Evolutionary conservation across 495 filamentous ascomycete species (phyloP).

Genomic region (Penicillium longicatenatum): DNA sequence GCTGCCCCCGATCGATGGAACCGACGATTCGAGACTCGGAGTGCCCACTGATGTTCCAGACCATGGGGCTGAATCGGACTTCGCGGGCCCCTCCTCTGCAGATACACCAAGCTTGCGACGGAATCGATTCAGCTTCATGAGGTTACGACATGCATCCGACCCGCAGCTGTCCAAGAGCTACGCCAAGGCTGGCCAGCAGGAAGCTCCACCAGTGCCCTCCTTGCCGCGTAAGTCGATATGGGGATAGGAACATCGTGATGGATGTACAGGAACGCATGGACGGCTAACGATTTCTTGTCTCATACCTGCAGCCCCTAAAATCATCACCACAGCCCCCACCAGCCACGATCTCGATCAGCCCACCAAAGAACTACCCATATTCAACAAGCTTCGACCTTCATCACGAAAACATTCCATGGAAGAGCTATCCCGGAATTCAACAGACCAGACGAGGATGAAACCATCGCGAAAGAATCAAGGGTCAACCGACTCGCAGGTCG

Average conservation of each 20-base stretch:
- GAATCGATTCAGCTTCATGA: conserved; percentile 84
- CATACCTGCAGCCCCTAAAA: conserved; percentile 69
- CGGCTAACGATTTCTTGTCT: conserved; percentile 6
- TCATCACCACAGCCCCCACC: conserved; percentile 92
- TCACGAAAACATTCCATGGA: conserved; percentile 40
- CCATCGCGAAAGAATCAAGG: conserved; percentile 28
- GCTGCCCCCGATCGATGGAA: conserved; percentile 17
- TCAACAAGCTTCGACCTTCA: conserved; percentile 34
- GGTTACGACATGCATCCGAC: conserved; percentile 91
- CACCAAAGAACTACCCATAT: conserved; percentile 52
- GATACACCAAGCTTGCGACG: conserved; percentile 35
- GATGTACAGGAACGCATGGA: background rate
- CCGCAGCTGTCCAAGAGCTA: conserved; percentile 85
- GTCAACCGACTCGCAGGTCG: conserved; percentile 39
- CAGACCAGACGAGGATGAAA: conserved; percentile 18
- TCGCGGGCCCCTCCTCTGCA: conserved; percentile 20
- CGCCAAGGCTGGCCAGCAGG: conserved; percentile 58
- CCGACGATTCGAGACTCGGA: conserved; percentile 15
- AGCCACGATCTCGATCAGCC: conserved; percentile 56
- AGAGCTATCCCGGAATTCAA: conserved; percentile 27
- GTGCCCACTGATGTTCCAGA: conserved; percentile 16
- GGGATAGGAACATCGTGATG: background rate
- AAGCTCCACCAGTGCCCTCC: conserved; percentile 73
- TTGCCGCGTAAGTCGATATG: conserved; percentile 63
- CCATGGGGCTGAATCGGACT: conserved; percentile 19